phyloP scores from a whole-genome alignment of 169 alveolate species.

The Toxoplasma gondii region DNA sequence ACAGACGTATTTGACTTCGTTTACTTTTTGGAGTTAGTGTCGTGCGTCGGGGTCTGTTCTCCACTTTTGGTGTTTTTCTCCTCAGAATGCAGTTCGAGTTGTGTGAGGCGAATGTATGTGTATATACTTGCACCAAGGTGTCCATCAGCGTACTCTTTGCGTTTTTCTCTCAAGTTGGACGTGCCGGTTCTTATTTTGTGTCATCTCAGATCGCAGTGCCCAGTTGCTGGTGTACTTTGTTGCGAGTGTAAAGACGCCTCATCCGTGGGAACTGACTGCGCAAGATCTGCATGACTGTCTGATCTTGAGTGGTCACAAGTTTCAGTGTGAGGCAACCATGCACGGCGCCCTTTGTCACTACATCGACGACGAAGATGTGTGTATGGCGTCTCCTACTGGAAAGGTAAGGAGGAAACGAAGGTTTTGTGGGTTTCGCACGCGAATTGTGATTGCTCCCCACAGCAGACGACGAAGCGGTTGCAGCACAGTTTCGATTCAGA shows the following conservation, averaged over 20 bases:
- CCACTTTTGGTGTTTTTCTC: too few species aligned
- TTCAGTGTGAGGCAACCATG: constrained; percentile 55
- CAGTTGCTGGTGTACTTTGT: constrained; percentile 57
- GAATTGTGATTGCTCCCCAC: background rate
- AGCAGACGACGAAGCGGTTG: background rate
- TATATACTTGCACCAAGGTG: too few species aligned
- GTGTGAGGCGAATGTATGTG: too few species aligned
- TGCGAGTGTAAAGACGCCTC: constrained; percentile 53
- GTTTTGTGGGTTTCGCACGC: background rate
- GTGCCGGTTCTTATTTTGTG: background rate
- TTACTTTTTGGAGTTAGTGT: too few species aligned
- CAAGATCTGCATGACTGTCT: constrained; percentile 53
- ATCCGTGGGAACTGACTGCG: constrained; percentile 63
- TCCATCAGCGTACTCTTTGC: too few species aligned
- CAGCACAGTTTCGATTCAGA: background rate
- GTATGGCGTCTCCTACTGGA: constrained; percentile 67
- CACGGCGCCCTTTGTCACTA: constrained; percentile 64
- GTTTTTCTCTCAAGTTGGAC: too few species aligned
- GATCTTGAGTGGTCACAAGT: constrained; percentile 36
- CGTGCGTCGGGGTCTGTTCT: too few species aligned
- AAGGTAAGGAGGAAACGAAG: constrained; percentile 41
- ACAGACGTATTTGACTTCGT: too few species aligned
- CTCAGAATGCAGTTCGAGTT: too few species aligned
- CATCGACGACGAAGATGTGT: constrained; percentile 42
- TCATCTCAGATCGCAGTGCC: constrained; percentile 51